Percentiles rank a stretch among this genome's conserved stretches.
phyloP scores from a whole-genome alignment of 805 yeast genomes.

The Ogataea zsoltii region DNA sequence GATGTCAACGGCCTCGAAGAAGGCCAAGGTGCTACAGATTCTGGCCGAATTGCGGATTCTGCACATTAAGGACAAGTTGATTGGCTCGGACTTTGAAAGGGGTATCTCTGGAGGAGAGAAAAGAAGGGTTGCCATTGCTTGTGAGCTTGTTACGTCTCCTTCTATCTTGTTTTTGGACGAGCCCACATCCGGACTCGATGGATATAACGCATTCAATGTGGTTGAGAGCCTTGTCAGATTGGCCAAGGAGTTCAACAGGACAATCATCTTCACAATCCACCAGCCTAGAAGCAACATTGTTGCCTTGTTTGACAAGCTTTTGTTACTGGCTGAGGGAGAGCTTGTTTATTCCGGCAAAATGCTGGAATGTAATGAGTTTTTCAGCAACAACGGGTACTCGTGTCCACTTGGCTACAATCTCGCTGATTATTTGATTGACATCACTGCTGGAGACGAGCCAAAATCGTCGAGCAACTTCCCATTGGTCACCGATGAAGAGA shows the following conservation, averaged over 20 bases:
- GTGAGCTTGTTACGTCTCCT: conserved; percentile 89
- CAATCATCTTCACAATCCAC: conserved; percentile 90
- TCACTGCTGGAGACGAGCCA: conserved; percentile 57
- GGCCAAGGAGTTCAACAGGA: conserved; percentile 79
- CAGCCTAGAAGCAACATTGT: conserved; percentile 97
- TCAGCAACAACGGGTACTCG: conserved; percentile 68
- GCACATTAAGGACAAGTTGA: conserved; percentile 77
- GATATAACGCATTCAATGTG: conserved; percentile 90
- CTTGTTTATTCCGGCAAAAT: conserved; percentile 88
- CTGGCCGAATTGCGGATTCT: conserved; percentile 81
- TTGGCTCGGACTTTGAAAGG: conserved; percentile 86
- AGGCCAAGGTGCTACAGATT: conserved; percentile 79
- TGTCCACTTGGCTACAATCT: conserved; percentile 91
- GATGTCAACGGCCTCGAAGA: conserved; percentile 75
- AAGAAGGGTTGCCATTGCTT: conserved; percentile 88
- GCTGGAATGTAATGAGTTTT: conserved; percentile 71
- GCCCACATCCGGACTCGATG: conserved; percentile 94
- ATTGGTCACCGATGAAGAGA: conserved; percentile 16
- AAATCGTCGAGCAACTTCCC: not conserved
- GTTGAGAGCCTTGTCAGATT: conserved; percentile 79
- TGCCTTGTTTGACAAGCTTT: conserved; percentile 78
- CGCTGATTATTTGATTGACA: conserved; percentile 90
- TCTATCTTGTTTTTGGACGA: conserved; percentile 82
- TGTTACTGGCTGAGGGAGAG: conserved; percentile 81
- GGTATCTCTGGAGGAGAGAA: conserved; percentile 96